Conservation (phyloP, 2,329 filamentous ascomycete species). For the Sclerotinia spermophila region DNA sequence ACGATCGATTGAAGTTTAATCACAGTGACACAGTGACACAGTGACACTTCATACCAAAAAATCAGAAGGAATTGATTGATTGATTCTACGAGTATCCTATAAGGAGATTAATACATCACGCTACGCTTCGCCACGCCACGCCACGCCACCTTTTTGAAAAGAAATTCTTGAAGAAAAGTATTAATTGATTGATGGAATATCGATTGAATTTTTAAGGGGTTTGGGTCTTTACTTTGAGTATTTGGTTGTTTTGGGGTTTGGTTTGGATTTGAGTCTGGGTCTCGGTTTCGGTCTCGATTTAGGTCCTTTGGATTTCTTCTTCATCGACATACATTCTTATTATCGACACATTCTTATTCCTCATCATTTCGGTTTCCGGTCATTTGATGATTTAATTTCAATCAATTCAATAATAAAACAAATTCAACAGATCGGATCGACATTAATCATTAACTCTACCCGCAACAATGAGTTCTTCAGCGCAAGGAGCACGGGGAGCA, state of each 20-base stretch:
- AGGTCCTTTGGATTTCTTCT: neutral
- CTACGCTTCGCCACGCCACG: too few relatives aligned
- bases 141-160: neutral
- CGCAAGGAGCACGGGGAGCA: conserved; percentile 23
- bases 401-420: neutral
- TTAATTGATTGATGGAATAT: neutral
- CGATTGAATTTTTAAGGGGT: neutral
- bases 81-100: neutral
- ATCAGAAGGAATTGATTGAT: neutral
- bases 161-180: neutral
- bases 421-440: neutral
- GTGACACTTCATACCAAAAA: neutral
- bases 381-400: neutral
- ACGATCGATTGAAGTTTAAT: conserved; percentile 18
- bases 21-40: neutral
- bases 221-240: neutral
- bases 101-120: conserved; percentile 16
- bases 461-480: conserved; percentile 30
- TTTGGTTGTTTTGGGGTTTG: neutral
- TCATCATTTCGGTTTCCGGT: neutral
- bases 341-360: neutral
- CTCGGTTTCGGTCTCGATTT: too few relatives aligned
- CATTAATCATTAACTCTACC: neutral
- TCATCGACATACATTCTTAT: neutral
- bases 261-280: too few relatives aligned